phyloP scores from a whole-genome alignment of 2,329 filamentous ascomycete genomes.

The Penicillium sp. region DNA sequence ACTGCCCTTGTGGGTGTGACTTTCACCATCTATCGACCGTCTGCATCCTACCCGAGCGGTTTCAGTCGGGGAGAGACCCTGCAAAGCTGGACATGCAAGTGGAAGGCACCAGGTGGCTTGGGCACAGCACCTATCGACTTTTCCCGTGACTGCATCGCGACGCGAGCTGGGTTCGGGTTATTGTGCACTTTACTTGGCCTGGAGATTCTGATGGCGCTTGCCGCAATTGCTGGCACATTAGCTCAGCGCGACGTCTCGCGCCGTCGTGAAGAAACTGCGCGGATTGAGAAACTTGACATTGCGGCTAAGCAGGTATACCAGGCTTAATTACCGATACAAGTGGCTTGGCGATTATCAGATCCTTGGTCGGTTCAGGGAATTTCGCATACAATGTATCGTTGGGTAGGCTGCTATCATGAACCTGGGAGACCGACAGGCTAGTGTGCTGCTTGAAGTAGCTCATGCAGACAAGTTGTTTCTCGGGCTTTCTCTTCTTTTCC shows the following conservation, averaged over 20 bases:
- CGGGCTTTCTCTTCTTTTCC: no score
- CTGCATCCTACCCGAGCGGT: slow-evolving; percentile 24
- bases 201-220: slow-evolving; percentile 30
- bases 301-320: slow-evolving; percentile 20
- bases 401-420: no score
- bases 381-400: no score
- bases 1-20: slow-evolving; percentile 29
- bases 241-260: slow-evolving; percentile 26
- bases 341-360: no score
- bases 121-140: slow-evolving; percentile 31
- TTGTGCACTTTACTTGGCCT: slow-evolving; percentile 32
- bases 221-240: slow-evolving; percentile 27
- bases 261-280: slow-evolving; percentile 20
- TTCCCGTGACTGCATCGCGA: slow-evolving; percentile 33
- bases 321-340: slow-evolving; percentile 1
- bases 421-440: no score
- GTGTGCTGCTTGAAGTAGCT: no score
- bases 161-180: slow-evolving; percentile 31
- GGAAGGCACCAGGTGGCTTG: slow-evolving; percentile 20
- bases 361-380: no score
- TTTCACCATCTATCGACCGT: slow-evolving; percentile 30
- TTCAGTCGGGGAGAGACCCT: slow-evolving; percentile 33
- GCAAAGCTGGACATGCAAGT: slow-evolving; percentile 40
- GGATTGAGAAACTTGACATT: slow-evolving; percentile 25
- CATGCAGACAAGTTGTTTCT: no score